Evolutionary conservation across 768 basidiomycete species (phyloP).

Genomic region (Trametes cubensis): DNA sequence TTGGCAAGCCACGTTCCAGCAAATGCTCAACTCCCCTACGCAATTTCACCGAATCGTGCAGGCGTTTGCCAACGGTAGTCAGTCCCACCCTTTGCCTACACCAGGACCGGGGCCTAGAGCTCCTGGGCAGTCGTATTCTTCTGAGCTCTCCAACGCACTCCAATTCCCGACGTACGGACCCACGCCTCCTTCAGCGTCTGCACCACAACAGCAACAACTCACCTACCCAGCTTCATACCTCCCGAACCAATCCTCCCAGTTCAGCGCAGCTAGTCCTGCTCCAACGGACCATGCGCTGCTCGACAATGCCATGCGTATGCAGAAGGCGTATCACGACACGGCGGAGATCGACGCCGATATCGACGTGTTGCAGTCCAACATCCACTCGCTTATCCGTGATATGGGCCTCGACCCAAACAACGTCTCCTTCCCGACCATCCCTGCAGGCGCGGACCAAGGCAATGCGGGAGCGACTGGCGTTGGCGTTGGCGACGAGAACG

Average conservation of each 20-base stretch:
- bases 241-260: constrained; percentile 19
- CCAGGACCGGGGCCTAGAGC: neutral
- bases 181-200: constrained; percentile 9
- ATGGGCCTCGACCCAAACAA: constrained; percentile 63
- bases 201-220: constrained; percentile 28
- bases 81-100: constrained; percentile 15
- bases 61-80: constrained; percentile 22
- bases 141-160: constrained; percentile 6
- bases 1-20: constrained; percentile 53
- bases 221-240: constrained; percentile 32
- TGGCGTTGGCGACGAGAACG: neutral
- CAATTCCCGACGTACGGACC: constrained; percentile 7
- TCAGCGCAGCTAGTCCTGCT: neutral
- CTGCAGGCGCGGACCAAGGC: neutral
- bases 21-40: constrained; percentile 50
- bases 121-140: neutral
- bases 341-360: constrained; percentile 74
- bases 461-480: neutral
- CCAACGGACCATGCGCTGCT: constrained; percentile 29
- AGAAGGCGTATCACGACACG: constrained; percentile 60
- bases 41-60: constrained; percentile 60
- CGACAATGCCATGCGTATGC: constrained; percentile 46
- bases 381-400: constrained; percentile 71
- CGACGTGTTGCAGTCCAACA: constrained; percentile 63
- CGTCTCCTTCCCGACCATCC: constrained; percentile 8